These are phyloP conservation scores for Pseudogymnoascus destructans DNA, from an alignment of 2,329 filamentous ascomycete species.

Conservation along the genomic window DNA sequence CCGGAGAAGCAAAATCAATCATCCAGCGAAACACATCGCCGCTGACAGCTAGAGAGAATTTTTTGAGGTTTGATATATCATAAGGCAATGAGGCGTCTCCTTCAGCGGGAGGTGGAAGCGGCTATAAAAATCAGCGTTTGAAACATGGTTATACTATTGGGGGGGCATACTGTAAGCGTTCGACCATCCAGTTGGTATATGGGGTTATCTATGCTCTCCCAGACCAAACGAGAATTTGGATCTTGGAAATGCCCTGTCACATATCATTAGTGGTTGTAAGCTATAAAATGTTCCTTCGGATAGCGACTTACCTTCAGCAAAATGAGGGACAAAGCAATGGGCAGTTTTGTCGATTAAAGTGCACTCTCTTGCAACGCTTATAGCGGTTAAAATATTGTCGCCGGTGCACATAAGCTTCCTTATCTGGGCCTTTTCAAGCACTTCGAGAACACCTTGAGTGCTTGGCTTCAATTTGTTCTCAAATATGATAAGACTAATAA, in stretches of 20 bases:
- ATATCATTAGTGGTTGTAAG: neutral
- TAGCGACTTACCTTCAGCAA: slow-evolving; percentile 49
- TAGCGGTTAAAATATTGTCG: slow-evolving; percentile 93
- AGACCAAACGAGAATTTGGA: slow-evolving; percentile 59
- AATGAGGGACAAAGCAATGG: slow-evolving; percentile 88
- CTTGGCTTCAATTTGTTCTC: slow-evolving; percentile 95
- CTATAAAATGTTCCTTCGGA: neutral
- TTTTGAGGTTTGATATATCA: slow-evolving; percentile 64
- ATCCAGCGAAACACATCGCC: slow-evolving; percentile 97
- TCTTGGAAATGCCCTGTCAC: slow-evolving; percentile 54
- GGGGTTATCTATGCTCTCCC: slow-evolving; percentile 91
- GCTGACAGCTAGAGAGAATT: slow-evolving; percentile 79
- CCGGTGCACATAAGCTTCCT: slow-evolving; percentile 92
- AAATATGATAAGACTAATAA: slow-evolving; percentile 94
- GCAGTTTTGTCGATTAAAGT: slow-evolving; percentile 65
- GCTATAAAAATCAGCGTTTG: slow-evolving; percentile 33
- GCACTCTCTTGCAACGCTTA: slow-evolving; percentile 89
- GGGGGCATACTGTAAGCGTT: slow-evolving; percentile 51
- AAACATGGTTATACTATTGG: neutral
- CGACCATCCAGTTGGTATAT: slow-evolving; percentile 64
- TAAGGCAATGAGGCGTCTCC: slow-evolving; percentile 75
- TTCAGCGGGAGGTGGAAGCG: slow-evolving; percentile 55
- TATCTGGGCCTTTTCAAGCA: slow-evolving; percentile 72
- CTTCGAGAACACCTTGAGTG: slow-evolving; percentile 67
- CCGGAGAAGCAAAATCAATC: slow-evolving; percentile 75